A percentile compares a stretch with the other conserved stretches of the same genome.
Evolutionary conservation across 2,329 filamentous ascomycete species (phyloP).

Genomic region (Xylariaceae sp.): DNA sequence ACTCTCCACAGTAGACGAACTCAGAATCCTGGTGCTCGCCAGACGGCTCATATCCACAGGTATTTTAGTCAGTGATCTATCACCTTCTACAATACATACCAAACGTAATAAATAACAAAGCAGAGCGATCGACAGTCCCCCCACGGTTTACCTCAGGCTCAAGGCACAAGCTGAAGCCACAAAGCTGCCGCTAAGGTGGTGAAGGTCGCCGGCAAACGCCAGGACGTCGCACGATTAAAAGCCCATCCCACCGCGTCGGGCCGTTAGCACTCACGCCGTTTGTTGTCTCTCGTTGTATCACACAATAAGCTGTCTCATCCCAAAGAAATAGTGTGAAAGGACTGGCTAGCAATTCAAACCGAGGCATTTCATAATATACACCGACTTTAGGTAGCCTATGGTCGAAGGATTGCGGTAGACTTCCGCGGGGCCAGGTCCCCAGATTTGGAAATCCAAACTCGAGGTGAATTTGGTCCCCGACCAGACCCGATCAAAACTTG

Average conservation of each 20-base stretch:
- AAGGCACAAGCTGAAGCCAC: constrained; percentile 1
- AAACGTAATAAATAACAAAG: too few species aligned
- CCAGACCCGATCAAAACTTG: constrained; percentile 4
- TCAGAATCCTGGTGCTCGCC: too few species aligned
- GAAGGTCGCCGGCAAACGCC: background rate
- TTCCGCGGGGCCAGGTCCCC: constrained; percentile 8
- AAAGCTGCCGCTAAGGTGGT: background rate
- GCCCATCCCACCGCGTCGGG: constrained; percentile 10
- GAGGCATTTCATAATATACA: too few species aligned
- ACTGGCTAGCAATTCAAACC: too few species aligned
- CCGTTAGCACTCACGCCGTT: background rate
- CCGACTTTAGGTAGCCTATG: constrained; percentile 1
- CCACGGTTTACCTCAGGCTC: too few species aligned
- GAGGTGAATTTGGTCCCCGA: background rate
- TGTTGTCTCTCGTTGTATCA: too few species aligned
- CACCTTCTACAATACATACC: too few species aligned
- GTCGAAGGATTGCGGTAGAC: constrained; percentile 14
- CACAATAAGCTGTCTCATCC: too few species aligned
- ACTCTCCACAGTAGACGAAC: too few species aligned
- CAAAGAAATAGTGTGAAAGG: background rate
- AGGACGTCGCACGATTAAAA: background rate
- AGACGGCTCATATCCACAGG: too few species aligned
- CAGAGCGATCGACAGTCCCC: too few species aligned
- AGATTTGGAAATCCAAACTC: background rate
- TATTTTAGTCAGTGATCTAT: too few species aligned